Percentiles rank a stretch among this genome's conserved stretches.
Conservation (phyloP, 805 yeast genomes). For the Metschnikowia kofuensis region DNA sequence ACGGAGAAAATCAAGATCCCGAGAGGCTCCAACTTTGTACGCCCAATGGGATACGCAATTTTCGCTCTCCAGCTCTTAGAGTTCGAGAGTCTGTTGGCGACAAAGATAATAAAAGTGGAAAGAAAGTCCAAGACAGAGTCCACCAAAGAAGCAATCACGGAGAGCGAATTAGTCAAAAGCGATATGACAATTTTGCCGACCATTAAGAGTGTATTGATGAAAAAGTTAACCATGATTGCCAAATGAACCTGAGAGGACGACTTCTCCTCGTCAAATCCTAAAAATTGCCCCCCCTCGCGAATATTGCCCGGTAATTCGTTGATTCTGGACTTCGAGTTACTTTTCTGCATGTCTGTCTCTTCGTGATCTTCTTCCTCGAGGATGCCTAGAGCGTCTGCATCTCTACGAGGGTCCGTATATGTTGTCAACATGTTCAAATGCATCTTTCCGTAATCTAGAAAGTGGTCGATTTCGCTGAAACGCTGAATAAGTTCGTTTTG, state of each 20-base stretch:
- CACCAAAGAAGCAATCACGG: conserved; percentile 73
- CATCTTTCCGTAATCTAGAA: conserved; percentile 65
- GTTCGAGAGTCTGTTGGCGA: conserved; percentile 51
- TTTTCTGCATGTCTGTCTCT: conserved; percentile 15
- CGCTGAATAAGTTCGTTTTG: conserved; percentile 62
- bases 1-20: conserved; percentile 74
- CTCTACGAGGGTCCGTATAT: conserved; percentile 34
- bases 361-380: conserved; percentile 15
- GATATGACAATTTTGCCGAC: conserved; percentile 61
- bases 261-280: conserved; percentile 47
- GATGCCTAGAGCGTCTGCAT: conserved; percentile 15
- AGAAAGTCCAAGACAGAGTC: conserved; percentile 73
- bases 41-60: conserved; percentile 63
- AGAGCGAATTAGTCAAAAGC: conserved; percentile 64
- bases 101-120: conserved; percentile 69
- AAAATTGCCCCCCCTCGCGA: conserved; percentile 52
- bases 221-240: conserved; percentile 65
- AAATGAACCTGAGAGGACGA: conserved; percentile 44
- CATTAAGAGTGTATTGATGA: conserved; percentile 55
- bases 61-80: conserved; percentile 45
- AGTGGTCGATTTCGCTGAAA: conserved; percentile 57
- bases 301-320: conserved; percentile 60
- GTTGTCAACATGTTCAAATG: conserved; percentile 61
- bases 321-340: conserved; percentile 25
- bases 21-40: conserved; percentile 70